Evolutionary conservation across 306 rosid species (phyloP).

Genomic region (Rosa multiflora): DNA sequence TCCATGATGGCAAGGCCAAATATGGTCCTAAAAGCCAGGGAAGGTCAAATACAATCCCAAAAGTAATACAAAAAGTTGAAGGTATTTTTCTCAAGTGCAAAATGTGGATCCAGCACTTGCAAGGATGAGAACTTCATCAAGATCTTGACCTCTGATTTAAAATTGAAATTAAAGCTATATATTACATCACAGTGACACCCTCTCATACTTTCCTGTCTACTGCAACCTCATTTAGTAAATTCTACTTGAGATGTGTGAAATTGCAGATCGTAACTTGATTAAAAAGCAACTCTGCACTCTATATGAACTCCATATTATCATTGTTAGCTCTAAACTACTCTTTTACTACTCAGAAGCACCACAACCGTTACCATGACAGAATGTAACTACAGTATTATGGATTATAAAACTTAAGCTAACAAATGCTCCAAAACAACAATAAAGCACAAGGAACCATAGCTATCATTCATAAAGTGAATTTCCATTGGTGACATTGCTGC

Average conservation of each 20-base stretch:
- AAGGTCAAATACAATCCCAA: background rate
- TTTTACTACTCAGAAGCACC: background rate
- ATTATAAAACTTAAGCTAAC: background rate
- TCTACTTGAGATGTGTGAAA: background rate
- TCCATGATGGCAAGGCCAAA: background rate
- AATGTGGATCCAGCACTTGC: background rate
- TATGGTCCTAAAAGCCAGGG: background rate
- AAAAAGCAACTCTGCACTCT: background rate
- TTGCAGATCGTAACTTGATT: background rate
- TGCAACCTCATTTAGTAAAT: background rate
- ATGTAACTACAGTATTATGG: background rate
- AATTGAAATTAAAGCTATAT: background rate
- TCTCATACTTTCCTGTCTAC: background rate
- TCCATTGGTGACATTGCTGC: background rate
- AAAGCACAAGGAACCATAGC: background rate
- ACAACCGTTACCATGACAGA: background rate
- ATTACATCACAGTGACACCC: background rate
- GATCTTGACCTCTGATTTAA: background rate
- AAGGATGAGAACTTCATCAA: background rate
- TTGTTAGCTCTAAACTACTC: background rate
- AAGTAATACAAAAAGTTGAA: background rate
- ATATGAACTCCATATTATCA: constrained; percentile 8
- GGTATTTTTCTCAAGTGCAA: background rate
- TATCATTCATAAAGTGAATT: constrained; percentile 8
- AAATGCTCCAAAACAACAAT: background rate